Percentiles rank a stretch among this genome's conserved stretches.
phyloP scores from a whole-genome alignment of 2,329 filamentous ascomycete genomes.

The Botrytis aclada region DNA sequence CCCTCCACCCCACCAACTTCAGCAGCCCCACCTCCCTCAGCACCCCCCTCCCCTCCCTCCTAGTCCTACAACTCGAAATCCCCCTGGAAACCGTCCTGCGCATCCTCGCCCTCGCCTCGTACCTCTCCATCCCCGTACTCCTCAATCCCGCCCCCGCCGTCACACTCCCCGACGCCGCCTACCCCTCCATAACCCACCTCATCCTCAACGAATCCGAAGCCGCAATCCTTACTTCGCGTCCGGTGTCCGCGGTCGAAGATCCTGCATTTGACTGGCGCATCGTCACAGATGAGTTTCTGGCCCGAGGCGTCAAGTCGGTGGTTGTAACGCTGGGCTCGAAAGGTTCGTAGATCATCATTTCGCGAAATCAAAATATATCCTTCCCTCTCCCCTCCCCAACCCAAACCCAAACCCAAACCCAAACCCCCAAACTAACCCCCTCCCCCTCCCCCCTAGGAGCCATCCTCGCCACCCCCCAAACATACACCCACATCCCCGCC shows the following conservation, averaged over 20 bases:
- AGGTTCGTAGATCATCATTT: slow-evolving; percentile 45
- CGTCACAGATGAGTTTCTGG: slow-evolving; percentile 60
- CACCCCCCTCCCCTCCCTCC: slow-evolving; percentile 53
- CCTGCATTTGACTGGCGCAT: slow-evolving; percentile 43
- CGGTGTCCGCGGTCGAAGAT: slow-evolving; percentile 42
- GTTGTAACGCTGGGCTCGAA: slow-evolving; percentile 81
- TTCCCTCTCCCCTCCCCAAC: rapidly evolving
- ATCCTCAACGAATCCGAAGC: slow-evolving; percentile 92
- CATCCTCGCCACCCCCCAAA: slow-evolving; percentile 54
- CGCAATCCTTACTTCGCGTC: slow-evolving; percentile 60
- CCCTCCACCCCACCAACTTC: slow-evolving; percentile 44
- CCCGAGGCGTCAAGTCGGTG: slow-evolving; percentile 68
- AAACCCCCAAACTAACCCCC: background rate
- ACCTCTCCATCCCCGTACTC: slow-evolving; percentile 58
- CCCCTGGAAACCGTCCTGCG: slow-evolving; percentile 63
- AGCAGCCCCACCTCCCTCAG: slow-evolving; percentile 38
- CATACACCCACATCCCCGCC: slow-evolving; percentile 56
- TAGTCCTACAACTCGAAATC: slow-evolving; percentile 78
- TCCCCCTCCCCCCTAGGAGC: slow-evolving; percentile 43
- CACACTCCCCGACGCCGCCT: slow-evolving; percentile 63
- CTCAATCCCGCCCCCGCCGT: slow-evolving; percentile 84
- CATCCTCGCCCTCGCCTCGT: slow-evolving; percentile 52
- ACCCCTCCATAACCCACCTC: slow-evolving; percentile 68
- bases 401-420: background rate
- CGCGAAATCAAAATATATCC: background rate